These are phyloP conservation scores for Coprinopsis cinerea DNA, from an alignment of 768 basidiomycete species.

Conservation along the genomic window DNA sequence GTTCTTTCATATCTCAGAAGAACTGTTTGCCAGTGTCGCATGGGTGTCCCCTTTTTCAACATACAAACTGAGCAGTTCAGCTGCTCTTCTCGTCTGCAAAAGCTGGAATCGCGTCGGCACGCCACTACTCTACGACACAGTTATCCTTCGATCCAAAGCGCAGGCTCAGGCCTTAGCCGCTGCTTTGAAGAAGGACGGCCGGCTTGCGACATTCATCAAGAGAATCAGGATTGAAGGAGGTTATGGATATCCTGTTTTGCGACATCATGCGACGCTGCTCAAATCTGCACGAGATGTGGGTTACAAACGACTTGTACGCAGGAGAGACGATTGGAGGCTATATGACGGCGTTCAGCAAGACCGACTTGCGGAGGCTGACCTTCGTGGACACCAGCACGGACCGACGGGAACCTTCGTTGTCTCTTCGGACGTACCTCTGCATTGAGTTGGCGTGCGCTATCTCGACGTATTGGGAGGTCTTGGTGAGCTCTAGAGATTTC, in stretches of 20 bases:
- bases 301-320: constrained; percentile 1
- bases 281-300: constrained; percentile 2
- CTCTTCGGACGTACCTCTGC: too few relatives aligned
- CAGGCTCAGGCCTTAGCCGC: constrained; percentile 17
- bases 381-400: too few relatives aligned
- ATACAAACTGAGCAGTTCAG: constrained; percentile 6
- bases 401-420: too few relatives aligned
- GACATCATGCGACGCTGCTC: neutral
- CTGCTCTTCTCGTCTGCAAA: constrained; percentile 17
- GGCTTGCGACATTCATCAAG: constrained; percentile 18
- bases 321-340: constrained; percentile 3
- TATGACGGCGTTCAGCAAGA: neutral
- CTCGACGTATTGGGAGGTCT: too few relatives aligned
- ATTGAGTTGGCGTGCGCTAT: too few relatives aligned
- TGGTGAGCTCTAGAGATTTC: too few relatives aligned
- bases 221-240: constrained; percentile 22
- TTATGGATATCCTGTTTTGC: constrained; percentile 4
- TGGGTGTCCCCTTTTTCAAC: constrained; percentile 6
- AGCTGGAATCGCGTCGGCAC: constrained; percentile 21
- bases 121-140: constrained; percentile 19
- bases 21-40: too few relatives aligned
- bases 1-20: too few relatives aligned
- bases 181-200: constrained; percentile 11
- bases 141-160: constrained; percentile 19
- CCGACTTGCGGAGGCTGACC: neutral